Base-by-base conservation (phyloP, 169 alveolate genomes). In the Plasmodium berghei region DNA sequence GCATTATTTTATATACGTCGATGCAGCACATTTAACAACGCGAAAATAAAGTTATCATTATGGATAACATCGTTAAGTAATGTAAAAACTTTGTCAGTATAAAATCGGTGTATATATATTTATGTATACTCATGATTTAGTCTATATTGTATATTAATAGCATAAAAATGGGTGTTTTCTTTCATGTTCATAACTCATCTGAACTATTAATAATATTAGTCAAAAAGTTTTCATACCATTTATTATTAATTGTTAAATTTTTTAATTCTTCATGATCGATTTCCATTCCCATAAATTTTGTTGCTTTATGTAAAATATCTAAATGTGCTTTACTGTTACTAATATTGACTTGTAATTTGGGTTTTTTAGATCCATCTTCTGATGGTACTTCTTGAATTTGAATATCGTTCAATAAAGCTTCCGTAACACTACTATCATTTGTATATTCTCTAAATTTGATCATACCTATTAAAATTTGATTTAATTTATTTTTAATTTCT, bases 381-480 rank as follows among this genome's bases (percentile, higher is more conserved):
- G 67, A 40, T 67, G 54, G 20, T 22, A 83, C 90, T 67, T 83
- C 71, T 49, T 83, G 45, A 34, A 83, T 83, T 83, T 67, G 16
- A 12, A 83, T 83, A 24, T 83, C 90, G 12, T 83, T 58, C 85
- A 83, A 52, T 9, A 83, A 46, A 0, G 90, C 14, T 16, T 83
- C 45, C 14, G 83, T 28, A 46, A 83, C 55, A 9, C 45, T 72
- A 62, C 72, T 83, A 54, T 67, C 58, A 28, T 67, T 83, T 67
- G 90, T 83, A 26, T 83, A 83, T 1, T 83, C 90, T 42, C 67
- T 83, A 22, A 83, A 83, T 28, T 83, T 66, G n/a, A 83, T 49
- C 90, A 83, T 83, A 4, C 90, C 90, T 34, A 83, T 83, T 42
- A 83, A 62, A 16, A 83, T 83, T 83, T 83, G 90, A 34, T 83